Evolutionary conservation across 2,329 filamentous ascomycete species (phyloP), one percentile per base, ranked within the genome.

Genomic region (Ophiostoma pallidulum): DNA sequence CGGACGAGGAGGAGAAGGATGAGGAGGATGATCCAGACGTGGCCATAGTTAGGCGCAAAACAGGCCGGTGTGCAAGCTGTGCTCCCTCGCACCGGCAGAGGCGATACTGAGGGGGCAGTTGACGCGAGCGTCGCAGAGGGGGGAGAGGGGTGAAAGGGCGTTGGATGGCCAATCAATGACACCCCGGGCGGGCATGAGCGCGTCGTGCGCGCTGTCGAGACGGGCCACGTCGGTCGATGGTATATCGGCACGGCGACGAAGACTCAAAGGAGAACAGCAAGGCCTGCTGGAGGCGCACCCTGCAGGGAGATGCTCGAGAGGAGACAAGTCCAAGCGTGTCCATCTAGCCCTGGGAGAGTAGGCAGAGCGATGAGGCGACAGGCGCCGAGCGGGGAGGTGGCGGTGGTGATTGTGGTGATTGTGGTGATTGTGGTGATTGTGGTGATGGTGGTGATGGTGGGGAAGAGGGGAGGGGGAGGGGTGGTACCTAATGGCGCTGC

Each of bases 1-100:
- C 60, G 37, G 68, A 69, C 37, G 70, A 73, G 31, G 70, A 68
- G 49, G 64, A 64, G 57, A 69, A 73, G 47, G 71, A 74, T 29
- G 70, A 73, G 54, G 69, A 65, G 51, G 67, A 73, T 22, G 71
- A 73, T 43, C 60, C 56, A 45, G 59, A 59, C 40, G 56, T 49
- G 24, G 59, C 56, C 57, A 60, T 60, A 49, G 44, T 40, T 49
- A 37, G 50, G 52, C 48, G 35, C 33, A 40, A 41, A 20, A 28
- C 2, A 37, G 14, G 22, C 16, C 28, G 41, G 26, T 16, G 29
- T 28, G 45, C 37, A 24, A 10, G 31, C 24, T 4, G 22, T 37
- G 37, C 5, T 28, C 24, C 24, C 6, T 10, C 5, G 24, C 24
- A 10, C 6, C 24, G 24, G 10, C 24, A 10, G 24, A 5, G 24